Conservation (phyloP, 1,284 basidiomycete genomes). For the Fomitopsis pinicola region DNA sequence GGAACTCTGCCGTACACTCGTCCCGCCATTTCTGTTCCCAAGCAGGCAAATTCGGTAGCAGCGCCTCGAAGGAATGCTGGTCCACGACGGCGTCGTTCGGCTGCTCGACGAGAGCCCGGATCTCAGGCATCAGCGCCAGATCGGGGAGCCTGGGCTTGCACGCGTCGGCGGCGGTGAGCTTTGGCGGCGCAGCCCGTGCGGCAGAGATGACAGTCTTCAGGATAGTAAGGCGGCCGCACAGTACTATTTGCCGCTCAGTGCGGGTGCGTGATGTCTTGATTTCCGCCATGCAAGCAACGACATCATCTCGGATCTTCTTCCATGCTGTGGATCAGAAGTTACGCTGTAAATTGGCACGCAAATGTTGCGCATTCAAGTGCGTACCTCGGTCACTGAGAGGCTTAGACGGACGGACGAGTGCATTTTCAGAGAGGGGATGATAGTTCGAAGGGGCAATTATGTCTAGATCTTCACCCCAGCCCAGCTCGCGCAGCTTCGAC, state of each 20-base stretch:
- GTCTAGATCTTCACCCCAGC: conserved; percentile 3
- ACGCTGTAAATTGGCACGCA: not conserved
- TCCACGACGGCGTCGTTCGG: not conserved
- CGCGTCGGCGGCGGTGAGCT: not conserved
- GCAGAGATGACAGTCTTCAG: not conserved
- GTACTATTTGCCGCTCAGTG: not conserved
- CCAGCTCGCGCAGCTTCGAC: not conserved
- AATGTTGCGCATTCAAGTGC: not conserved
- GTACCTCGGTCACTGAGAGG: not conserved
- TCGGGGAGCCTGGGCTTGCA: not conserved
- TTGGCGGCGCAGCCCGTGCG: not conserved
- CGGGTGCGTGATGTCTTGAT: not conserved
- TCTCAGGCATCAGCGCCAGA: conserved; percentile 1
- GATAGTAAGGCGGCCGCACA: not conserved
- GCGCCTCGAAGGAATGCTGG: not conserved
- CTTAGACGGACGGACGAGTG: not conserved
- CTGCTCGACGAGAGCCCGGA: not conserved
- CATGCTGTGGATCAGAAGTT: not conserved
- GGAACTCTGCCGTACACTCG: not conserved
- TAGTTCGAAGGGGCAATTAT: not conserved
- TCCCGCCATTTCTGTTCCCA: not conserved
- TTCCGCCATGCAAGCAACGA: not conserved
- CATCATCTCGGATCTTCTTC: not conserved
- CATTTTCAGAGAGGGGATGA: not conserved
- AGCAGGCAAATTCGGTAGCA: not conserved